Conservation (phyloP, 768 basidiomycete species). For the Dentipellis fragilis region DNA sequence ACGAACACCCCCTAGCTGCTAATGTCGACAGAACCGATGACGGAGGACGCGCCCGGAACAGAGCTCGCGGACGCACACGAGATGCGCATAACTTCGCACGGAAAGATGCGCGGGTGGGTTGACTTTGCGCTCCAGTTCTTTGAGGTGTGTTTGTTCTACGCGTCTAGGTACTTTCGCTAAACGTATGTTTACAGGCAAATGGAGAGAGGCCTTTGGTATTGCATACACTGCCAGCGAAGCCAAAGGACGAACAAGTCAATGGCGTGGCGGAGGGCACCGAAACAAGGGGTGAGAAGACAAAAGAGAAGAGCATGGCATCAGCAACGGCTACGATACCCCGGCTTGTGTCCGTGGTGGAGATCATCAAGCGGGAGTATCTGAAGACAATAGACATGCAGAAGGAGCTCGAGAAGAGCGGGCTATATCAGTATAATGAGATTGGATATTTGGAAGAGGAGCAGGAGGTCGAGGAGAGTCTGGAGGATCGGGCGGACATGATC, state of each 20-base stretch:
- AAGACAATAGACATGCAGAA: constrained; percentile 33
- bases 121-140: constrained; percentile 43
- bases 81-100: constrained; percentile 45
- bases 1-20: no score
- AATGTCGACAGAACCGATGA: no score
- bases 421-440: constrained; percentile 74
- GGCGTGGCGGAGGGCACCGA: neutral
- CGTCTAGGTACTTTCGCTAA: neutral
- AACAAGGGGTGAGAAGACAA: neutral
- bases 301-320: constrained; percentile 14
- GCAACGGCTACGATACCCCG: constrained; percentile 42
- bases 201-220: neutral
- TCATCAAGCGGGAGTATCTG: constrained; percentile 75
- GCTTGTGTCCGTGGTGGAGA: constrained; percentile 71
- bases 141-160: constrained; percentile 29
- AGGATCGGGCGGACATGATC: constrained; percentile 15
- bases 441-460: constrained; percentile 39
- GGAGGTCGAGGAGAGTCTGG: constrained; percentile 17
- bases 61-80: constrained; percentile 13
- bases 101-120: constrained; percentile 46
- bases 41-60: no score
- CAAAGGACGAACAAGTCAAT: neutral
- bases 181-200: neutral
- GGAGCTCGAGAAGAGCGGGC: constrained; percentile 27
- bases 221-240: neutral